Evolutionary conservation across 2,329 filamentous ascomycete species (phyloP).

Genomic region (Diplodia scrobiculata): DNA sequence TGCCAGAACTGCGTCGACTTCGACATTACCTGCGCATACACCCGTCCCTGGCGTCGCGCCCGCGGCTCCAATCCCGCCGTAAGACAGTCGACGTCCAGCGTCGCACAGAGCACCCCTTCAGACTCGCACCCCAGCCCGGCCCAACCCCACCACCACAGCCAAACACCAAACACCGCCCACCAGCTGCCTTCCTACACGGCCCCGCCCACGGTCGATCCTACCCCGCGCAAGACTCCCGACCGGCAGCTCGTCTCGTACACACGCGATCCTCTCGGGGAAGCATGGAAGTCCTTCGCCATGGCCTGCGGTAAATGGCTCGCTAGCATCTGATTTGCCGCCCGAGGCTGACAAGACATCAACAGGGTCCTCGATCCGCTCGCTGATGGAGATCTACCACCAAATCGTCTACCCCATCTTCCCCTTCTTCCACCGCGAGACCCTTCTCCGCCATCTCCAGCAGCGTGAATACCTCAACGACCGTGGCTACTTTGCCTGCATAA

Average conservation of each 20-base stretch:
- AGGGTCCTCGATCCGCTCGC: conserved; percentile 43
- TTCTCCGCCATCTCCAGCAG: conserved; percentile 46
- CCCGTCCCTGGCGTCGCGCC: conserved; percentile 48
- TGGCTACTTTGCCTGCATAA: conserved; percentile 53
- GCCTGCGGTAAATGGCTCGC: conserved; percentile 36
- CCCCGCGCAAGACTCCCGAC: not conserved
- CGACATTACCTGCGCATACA: conserved; percentile 53
- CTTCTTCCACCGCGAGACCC: conserved; percentile 54
- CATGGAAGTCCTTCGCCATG: conserved; percentile 49
- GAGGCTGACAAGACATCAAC: conserved; percentile 25
- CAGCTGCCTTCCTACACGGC: not conserved
- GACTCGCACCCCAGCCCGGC: conserved; percentile 16
- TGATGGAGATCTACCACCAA: conserved; percentile 57
- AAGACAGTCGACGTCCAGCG: conserved; percentile 1
- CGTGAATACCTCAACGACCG: conserved; percentile 50
- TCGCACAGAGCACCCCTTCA: conserved; percentile 14
- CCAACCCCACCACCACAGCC: not conserved
- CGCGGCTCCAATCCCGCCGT: conserved; percentile 8
- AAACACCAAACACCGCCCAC: not conserved
- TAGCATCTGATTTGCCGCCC: not conserved
- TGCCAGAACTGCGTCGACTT: conserved; percentile 58
- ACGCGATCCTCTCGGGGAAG: conserved; percentile 36
- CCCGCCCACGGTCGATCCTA: conserved; percentile 12
- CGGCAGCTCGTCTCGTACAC: conserved; percentile 31
- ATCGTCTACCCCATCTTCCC: conserved; percentile 59